Conservation (phyloP, 306 rosid species). For the Styphnolobium japonicum region DNA sequence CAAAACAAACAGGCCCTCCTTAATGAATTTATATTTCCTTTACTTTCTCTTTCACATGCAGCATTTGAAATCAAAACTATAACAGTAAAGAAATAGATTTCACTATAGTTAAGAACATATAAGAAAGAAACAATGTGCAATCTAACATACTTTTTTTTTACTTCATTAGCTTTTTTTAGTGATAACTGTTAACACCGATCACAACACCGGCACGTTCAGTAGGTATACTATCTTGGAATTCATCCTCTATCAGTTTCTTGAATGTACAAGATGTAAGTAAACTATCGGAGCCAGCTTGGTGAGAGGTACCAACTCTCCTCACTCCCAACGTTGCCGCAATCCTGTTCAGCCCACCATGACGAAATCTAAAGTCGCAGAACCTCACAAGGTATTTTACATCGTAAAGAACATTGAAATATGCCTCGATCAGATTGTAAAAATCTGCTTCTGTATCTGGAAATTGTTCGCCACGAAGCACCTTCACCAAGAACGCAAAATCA, state of each 20-base stretch:
- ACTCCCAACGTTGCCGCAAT: slow-evolving; percentile 36
- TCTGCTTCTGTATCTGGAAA: slow-evolving; percentile 29
- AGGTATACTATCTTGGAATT: background rate
- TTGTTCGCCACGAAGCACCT: slow-evolving; percentile 30
- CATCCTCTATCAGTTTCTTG: slow-evolving; percentile 28
- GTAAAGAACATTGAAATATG: slow-evolving; percentile 32
- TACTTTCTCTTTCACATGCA: too few relatives aligned
- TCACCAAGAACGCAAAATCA: slow-evolving; percentile 45
- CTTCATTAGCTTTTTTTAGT: too few relatives aligned
- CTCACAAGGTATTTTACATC: slow-evolving; percentile 46
- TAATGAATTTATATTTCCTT: too few relatives aligned
- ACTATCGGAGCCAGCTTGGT: slow-evolving; percentile 60
- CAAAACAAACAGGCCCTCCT: too few relatives aligned
- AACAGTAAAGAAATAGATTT: too few relatives aligned
- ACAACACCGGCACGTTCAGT: slow-evolving; percentile 35
- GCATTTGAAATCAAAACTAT: too few relatives aligned
- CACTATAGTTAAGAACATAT: too few relatives aligned
- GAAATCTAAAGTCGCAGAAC: slow-evolving; percentile 26
- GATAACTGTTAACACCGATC: slow-evolving; percentile 20
- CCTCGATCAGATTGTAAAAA: slow-evolving; percentile 25
- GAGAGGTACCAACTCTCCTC: slow-evolving; percentile 40
- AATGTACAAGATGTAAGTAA: slow-evolving; percentile 41
- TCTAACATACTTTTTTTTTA: too few relatives aligned
- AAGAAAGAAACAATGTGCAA: too few relatives aligned
- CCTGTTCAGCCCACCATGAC: slow-evolving; percentile 45